Evolutionary conservation across 768 basidiomycete genomes (phyloP), one percentile per base, ranked within the genome.

Genomic region (Lyophyllum semitale): DNA sequence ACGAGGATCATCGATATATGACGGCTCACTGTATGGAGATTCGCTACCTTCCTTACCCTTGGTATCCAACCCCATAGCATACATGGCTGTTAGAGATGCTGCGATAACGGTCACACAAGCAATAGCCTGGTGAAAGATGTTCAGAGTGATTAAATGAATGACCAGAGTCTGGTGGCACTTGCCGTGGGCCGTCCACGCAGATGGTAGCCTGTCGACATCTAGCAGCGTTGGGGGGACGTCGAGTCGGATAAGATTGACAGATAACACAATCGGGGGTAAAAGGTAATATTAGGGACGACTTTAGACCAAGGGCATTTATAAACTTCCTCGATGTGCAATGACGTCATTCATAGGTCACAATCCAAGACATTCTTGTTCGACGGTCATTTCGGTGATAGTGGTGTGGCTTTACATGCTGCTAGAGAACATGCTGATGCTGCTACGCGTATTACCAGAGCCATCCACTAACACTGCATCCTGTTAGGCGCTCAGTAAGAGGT

Each of bases 381-480:
- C n/a, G 17, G 37, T 18, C 2, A 38, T 9, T 38, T 38, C n/a
- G 17, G 37, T 18, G 4, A 38, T 9, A 30, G 29, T n/a, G n/a
- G 29, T 18, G 37, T 18, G 33, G 25, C 26, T 35, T 63, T 68
- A 73, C 72, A 74, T 73, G 26, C 67, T 69, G 40, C 51, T 58
- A 15, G 73, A 68, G 61, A 77, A 76, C 72, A 77, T 75, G 8
- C 57, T 61, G 26, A 77, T 75, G 54, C 74, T 74, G 33, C 58
- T 62, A 26, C 74, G 68, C 12, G 74, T 77, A 30, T 73, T 76
- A n/a, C 82, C 81, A 38, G 72, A 73, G 7, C 73, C 64, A 56
- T 76, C 73, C 8, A 83, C 81, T n/a, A 84, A 68, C 15, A 83
- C 64, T 51, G 75, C 77, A 59, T 82, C 81, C 80, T 82, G 17